Evolutionary conservation across 495 filamentous ascomycete genomes (phyloP), one percentile per base, ranked within the genome.

Genomic region (Emericellopsis terricola): DNA sequence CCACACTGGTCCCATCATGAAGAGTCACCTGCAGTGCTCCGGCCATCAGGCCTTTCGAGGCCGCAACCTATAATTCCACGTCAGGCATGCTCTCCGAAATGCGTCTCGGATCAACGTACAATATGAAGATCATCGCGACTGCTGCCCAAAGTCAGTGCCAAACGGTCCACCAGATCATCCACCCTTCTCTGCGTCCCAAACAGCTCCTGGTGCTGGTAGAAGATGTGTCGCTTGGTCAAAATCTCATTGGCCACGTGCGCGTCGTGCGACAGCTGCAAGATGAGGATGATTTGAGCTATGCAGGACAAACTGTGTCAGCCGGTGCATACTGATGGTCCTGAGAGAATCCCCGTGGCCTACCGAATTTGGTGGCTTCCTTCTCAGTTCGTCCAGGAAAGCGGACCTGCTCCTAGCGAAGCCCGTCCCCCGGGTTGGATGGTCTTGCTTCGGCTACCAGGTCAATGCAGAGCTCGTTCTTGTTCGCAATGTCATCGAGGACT

Each of bases 141-240:
- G 8, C 81, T 50, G 9, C 64, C 60, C 28, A 86, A 70, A 0
- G 87, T 93, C 38, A 68, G 76, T 0, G 87, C 82, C 29, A 97
- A 55, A 40, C 86, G 81, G 45, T 97, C 85, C 2, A 96, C 64
- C 38, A 86, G 69, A 1, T 56, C 53, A 44, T 96, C 74, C 0
- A 96, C 83, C 4, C 75, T 65, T 11, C 45, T 44, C 45, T 96
- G 91, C 17, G 62, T 78, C 26, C 64, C 64, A 51, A 94, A 97
- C 1, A 89, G 65, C 27, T 70, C 66, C 0, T 80, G 75, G 43
- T 93, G 71, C 36, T 78, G 76, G 49, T 97, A 97, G 53, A 81
- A 97, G 10, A 97, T 81, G 39, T 89, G 84, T 44, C 89, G 92
- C 36, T 38, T 38, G 18, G 36, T 38, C 8, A 32, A 14, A 3